Evolutionary conservation across 805 yeast species (phyloP), one percentile per base, ranked within the genome.

Genomic region (Metschnikowia gelsemii): DNA sequence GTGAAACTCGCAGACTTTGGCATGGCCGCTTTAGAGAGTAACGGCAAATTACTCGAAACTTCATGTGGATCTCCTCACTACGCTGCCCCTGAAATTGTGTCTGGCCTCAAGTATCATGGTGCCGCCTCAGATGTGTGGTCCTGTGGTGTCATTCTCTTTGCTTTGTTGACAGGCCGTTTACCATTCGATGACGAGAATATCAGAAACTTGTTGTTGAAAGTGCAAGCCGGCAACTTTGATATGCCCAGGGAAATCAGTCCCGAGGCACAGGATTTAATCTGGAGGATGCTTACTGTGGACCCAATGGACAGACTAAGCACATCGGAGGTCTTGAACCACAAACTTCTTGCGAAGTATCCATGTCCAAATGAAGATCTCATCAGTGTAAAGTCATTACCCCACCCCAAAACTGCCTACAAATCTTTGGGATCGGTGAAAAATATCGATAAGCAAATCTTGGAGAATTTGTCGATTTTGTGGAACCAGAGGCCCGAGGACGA

Each of bases 41-140:
- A 79, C 42, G 87, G 82, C 40, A 77, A 78, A 59, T 64, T 86
- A 40, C 67, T 86, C 39, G 88, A 84, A 60, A 86, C 95, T 4
- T 80, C 87, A 12, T 86, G 95, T 67, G 95, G 95, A 3, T 83
- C 90, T 17, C 95, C 95, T 14, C 95, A 86, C 66, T 86, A 86
- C 61, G 93, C 93, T 5, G 86, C 95, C 2, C 95, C 95, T 0
- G 95, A 86, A 63, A 85, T 86, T 48, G 91, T 86, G 14, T 75
- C 81, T 54, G 91, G 93, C 13, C 76, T 77, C 54, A 78, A 79
- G 41, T 86, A 86, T 56, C 89, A 85, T 61, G 95, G 95, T 14
- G 82, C 86, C 22, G 89, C 90, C 25, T 81, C 89, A 46, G 95
- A 86, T 64, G 84, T 86, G 29, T 86, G 95, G 95, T 84, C 91